These are phyloP conservation scores for Phytopythium sindhum DNA, from an alignment of 352 stramenopile genomes.

Conservation along the genomic window DNA sequence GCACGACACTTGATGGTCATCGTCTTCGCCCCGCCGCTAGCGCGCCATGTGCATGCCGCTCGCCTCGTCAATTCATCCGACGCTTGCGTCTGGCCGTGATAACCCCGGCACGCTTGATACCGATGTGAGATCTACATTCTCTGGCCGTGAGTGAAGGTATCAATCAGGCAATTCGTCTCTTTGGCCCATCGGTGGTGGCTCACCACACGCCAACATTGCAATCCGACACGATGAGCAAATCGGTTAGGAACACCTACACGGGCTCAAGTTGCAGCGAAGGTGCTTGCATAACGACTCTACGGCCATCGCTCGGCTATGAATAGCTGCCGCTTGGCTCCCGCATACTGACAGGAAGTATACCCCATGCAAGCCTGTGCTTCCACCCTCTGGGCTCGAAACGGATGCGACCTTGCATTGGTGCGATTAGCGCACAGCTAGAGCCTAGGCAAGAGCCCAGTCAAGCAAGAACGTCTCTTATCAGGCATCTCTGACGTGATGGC, in stretches of 20 bases:
- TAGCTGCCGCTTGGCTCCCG: not conserved
- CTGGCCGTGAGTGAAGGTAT: too few species aligned
- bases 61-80: not conserved
- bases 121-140: too few species aligned
- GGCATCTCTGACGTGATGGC: slow-evolving; percentile 12
- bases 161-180: not conserved
- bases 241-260: too few species aligned
- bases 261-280: too few species aligned
- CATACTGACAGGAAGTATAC: too few species aligned
- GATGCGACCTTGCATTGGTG: not conserved
- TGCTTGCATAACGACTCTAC: not conserved
- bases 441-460: not conserved
- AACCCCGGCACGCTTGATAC: not conserved
- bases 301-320: not conserved
- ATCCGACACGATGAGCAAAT: not conserved
- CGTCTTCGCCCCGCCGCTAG: not conserved
- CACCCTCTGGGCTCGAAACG: not conserved
- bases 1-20: slow-evolving; percentile 1
- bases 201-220: not conserved
- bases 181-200: not conserved
- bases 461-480: too few species aligned
- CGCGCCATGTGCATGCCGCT: not conserved
- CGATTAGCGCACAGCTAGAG: not conserved
- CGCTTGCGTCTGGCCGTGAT: not conserved
- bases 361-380: too few species aligned